phyloP scores from a whole-genome alignment of 345 rosid genomes.

The Excoecaria cochinchinensis region DNA sequence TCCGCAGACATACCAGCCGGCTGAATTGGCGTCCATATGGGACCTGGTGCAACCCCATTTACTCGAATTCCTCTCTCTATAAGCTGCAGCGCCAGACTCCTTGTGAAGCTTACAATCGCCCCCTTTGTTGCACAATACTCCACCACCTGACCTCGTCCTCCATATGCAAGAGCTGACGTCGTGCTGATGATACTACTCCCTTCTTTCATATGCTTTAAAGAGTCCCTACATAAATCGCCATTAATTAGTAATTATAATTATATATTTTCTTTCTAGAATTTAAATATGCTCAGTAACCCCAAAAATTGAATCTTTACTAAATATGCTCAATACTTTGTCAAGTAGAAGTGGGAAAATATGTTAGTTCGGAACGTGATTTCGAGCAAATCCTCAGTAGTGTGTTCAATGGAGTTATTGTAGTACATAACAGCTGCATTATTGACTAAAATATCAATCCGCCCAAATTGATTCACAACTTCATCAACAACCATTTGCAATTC shows the following conservation, averaged over 20 bases:
- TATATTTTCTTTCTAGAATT: too few species aligned
- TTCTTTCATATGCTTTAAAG: slow-evolving; percentile 19
- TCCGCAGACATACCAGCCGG: slow-evolving; percentile 13
- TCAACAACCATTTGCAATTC: slow-evolving; percentile 13
- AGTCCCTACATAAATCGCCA: slow-evolving; percentile 1
- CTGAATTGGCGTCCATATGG: slow-evolving; percentile 22
- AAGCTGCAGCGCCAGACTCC: not conserved
- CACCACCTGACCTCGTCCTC: not conserved
- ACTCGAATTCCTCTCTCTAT: not conserved
- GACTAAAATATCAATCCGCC: slow-evolving; percentile 12
- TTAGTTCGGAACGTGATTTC: slow-evolving; percentile 13
- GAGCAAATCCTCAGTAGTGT: not conserved
- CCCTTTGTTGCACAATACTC: not conserved
- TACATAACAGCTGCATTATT: not conserved
- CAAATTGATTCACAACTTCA: not conserved
- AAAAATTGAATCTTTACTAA: too few species aligned
- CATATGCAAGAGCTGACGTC: slow-evolving; percentile 2
- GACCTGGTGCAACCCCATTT: slow-evolving; percentile 22
- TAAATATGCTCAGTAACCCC: too few species aligned
- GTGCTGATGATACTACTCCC: slow-evolving; percentile 18
- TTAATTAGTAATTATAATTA: too few species aligned
- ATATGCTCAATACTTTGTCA: not conserved
- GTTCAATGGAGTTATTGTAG: not conserved
- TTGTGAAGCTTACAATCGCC: not conserved
- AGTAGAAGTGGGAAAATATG: slow-evolving; percentile 9